Evolutionary conservation across 164 flowering plant species (phyloP), one percentile per base, ranked within the genome.

Genomic region (Kingdonia uniflora): DNA sequence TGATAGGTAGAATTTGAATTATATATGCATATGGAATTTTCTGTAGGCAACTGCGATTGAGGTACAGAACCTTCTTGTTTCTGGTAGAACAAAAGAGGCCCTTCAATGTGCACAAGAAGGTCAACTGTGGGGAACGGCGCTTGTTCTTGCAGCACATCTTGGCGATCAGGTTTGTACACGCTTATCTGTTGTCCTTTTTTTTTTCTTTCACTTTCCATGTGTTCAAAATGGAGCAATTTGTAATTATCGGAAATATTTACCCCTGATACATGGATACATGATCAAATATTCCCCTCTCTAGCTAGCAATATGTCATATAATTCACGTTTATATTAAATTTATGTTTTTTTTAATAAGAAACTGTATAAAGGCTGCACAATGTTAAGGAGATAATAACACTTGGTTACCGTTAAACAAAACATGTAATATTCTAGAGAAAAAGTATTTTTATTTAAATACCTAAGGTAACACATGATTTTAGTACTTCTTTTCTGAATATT

Each of bases 51-150:
- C 97, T 59, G 97, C 99, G 46, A 67, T 72, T 66, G 92, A 86
- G 72, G 95, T 94, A 40, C 96, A 94, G 64, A 76, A 69, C 58
- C 96, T 89, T 76, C 84, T 94, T 62, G 95, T 89, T 50, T 74
- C 97, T 68, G 99, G 99, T 61, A 79, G 75, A 68, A 82, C 78
- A 66, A 75, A 61, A 62, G 97, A 89, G 66, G 99, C 99, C 65
- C 69, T 94, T 16, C 81, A 76, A 22, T 77, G 83, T 80, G 99
- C 99, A 57, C 82, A 76, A 61, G 86, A 81, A 67, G 95, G 97
- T 67, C 96, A 94, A 61, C 68, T 94, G 58, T 94, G 99, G 99
- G 95, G 96, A 33, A 87, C 82, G 55, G 99, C 97, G 8, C 80
- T 94, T 55, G 75, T 81, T 60, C 81, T 94, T 72, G 97, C 99